Evolutionary conservation across 2,329 filamentous ascomycete genomes (phyloP), one percentile per base, ranked within the genome.

Genomic region (Botrytis tulipae): DNA sequence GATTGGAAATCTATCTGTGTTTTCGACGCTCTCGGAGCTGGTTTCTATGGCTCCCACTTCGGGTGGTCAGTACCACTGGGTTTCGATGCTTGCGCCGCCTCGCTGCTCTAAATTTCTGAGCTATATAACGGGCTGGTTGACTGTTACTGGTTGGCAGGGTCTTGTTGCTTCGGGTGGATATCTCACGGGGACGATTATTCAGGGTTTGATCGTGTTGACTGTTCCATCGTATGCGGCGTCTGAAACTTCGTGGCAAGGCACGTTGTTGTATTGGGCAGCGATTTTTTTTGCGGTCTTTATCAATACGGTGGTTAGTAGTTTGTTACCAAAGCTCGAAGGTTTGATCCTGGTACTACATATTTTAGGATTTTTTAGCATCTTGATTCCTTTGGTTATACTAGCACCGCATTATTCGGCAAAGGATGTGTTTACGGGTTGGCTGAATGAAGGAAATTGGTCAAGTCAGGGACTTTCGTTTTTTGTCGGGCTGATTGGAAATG

Each of bases 31-130:
- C 14, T 62, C 66, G 0, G 72, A 54, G 7, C 35, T 71, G 4
- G 63, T 54, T 42, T 70, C 48, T 20, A 77, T 76, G 83, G 87
- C 87, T 3, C 88, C 87, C 0, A 89, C 86, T 0, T 84, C 84
- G 1, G 87, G 87, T 22, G 87, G 87, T 3, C 87, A 89, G 75
- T 89, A 88, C 73, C 86, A 87, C 75, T 88, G 86, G 86, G 86
- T 87, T 0, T 86, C 84, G 0, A 85, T 87, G 70, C 86, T 88
- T 72, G 84, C 86, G 1, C 84, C 86, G 0, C 80, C 78, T 0
- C 79, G 79, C 42, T 81, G 82, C 65, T 86, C 88, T 74, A 87
- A 85, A 73, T 84, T 86, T 42, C 80, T 89, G 4, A 88, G 86
- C 74, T 90, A 89, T 76, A 78, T 87, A 46, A 81, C 66, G 0